Base-by-base conservation (phyloP, 2,329 filamentous ascomycete genomes). In the Fusarium sp. region DNA sequence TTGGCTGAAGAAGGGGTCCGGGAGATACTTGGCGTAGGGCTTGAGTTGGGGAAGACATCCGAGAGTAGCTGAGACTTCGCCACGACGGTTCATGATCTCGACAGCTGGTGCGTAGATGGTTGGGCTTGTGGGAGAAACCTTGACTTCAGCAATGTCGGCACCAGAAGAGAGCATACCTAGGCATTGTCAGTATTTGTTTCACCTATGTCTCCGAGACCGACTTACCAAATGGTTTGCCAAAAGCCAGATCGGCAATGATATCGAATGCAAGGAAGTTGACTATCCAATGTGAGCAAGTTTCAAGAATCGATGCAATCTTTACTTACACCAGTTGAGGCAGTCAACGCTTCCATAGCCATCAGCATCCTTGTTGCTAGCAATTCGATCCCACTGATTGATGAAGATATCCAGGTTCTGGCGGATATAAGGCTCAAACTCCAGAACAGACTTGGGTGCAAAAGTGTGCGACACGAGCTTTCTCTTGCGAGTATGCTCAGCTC, bases 351-450 rank as follows among this genome's bases (percentile, higher is more conserved):
- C 91, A 37, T 72, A 50, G 0, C 72, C 87, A 89, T 42, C 85
- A 78, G 42, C 85, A 81, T 37, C 89, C 88, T 64, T 85, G 89
- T 18, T 84, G 84, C 35, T 76, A 7, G 78, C 82, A 83, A 12
- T 94, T 79, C 21, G 81, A 76, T 93, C 92, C 89, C 93, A 94
- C 76, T 93, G 89, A 68, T 83, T 82, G 24, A 92, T 88, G 59
- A 97, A 92, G n/a, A 89, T 81, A 65, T 91, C 88, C 8, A 97
- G 85, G 77, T 97, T 97, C 71, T 86, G 83, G 76, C 92, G 90
- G 72, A 97, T 95, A 79, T 95, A 97, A 50, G 93, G 92, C 83
- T 97, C 94, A 76, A 97, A 97, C 77, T 97, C 90, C 52, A 87
- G 84, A 47, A 97, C 86, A 13, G 89, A 92, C 81, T 95, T 97